Evolutionary conservation across 441 rosid species (phyloP), one percentile per base, ranked within the genome.

Genomic region (Jatropha multifida): DNA sequence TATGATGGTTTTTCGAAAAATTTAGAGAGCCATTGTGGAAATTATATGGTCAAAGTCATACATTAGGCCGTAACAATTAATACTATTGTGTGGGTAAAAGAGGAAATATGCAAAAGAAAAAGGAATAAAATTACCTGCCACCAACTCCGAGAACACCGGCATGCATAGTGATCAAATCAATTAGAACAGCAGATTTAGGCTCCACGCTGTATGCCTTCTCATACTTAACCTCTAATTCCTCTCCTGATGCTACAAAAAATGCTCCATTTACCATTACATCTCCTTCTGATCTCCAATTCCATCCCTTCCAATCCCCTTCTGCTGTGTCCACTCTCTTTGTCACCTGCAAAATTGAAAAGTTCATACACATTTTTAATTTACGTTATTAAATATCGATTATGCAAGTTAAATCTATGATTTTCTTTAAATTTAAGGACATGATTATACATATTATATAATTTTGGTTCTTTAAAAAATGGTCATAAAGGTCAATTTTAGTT

Each of bases 221-320:
- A 64, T 92, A 94, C 68, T 82, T 86, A 62, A 86, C 90, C 76
- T 94, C 97, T 0, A 88, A 83, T 51, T 81, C 97, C 70, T 81
- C 83, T 0, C 98, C 99, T 0, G 99, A 94, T 14, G 94, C 89
- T 55, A 91, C 87, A 38, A 94, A 94, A 78, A 86, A 94, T 1
- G 99, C 99, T 51, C 99, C 99, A 37, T 94, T 94, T 18, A 91
- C 97, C 93, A 94, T 0, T 32, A 88, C 52, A 71, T 94, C 99
- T 38, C 98, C 98, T 61, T 94, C 98, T 2, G 98, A 91, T 81
- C 97, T 86, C 98, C 97, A 94, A 27, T 94, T 92, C 98, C 98
- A 94, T 4, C 74, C 90, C 48, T 65, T 89, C 99, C 99, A 94
- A 0, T 86, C 81, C 0, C 83, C 88, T 10, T 89, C 90, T 10